Conservation (phyloP, 345 rosid genomes). For the Aegle marmelos region DNA sequence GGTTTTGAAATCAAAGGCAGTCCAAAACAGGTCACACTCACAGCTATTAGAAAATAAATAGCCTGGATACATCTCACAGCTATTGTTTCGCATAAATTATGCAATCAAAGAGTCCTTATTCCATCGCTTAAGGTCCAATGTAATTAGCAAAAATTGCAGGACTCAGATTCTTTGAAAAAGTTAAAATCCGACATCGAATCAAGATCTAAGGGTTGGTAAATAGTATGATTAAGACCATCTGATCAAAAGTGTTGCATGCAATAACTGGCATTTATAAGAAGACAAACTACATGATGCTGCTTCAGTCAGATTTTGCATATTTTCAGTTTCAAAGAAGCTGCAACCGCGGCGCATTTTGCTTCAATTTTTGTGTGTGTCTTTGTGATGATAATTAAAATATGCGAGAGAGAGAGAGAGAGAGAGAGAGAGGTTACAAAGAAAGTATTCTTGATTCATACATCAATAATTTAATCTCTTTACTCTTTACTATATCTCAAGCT, state of each 20-base stretch:
- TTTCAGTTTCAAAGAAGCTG: neutral
- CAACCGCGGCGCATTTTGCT: neutral
- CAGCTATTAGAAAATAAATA: neutral
- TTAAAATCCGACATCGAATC: neutral
- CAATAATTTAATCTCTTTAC: too few relatives aligned
- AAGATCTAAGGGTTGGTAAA: neutral
- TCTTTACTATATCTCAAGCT: too few relatives aligned
- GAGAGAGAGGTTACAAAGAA: neutral
- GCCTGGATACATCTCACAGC: neutral
- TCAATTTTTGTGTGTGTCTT: neutral
- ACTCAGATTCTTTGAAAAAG: neutral
- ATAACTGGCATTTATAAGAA: neutral
- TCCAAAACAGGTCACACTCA: slow-evolving; percentile 11
- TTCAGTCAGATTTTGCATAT: neutral
- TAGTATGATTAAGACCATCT: neutral
- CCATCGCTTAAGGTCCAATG: neutral
- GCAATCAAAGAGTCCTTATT: neutral
- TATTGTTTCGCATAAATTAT: neutral
- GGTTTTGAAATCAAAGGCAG: slow-evolving; percentile 13
- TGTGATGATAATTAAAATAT: too few relatives aligned
- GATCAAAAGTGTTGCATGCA: neutral
- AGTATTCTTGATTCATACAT: too few relatives aligned
- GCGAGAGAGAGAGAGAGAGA: neutral
- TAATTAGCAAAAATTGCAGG: neutral
- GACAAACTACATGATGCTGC: neutral